Base-by-base conservation (phyloP, 306 rosid species). In the Trifolium repens region DNA sequence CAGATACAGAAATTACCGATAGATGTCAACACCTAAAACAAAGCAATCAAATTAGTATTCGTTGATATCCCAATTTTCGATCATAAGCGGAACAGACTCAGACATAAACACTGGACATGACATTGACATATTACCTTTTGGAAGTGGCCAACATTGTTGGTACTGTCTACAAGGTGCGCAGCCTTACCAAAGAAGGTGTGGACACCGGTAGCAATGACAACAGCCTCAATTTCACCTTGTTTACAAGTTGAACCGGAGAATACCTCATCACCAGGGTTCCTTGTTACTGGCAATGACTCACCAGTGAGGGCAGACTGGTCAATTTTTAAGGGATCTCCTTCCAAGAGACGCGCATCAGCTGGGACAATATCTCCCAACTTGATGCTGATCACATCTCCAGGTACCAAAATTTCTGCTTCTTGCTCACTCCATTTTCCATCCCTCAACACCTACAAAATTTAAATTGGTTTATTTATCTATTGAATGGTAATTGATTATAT, bases 141-240 rank as follows among this genome's bases (percentile, higher is more conserved):
- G 84, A 92, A 92, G 81, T 92, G 97, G 49, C 97, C 97, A 80
- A 88, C 92, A 81, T 87, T 93, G 90, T 90, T 90, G 83, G 97
- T 92, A 89, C 82, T 92, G 57, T 92, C 93, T 32, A 90, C 96
- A 77, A 92, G 91, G 74, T 90, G 96, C 59, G 96, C 97, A 42
- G 97, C 97, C 79, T 88, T 92, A 44, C 97, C 97, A 62, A 92
- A 92, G 86, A 92, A 92, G 78, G 97, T 90, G 69, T 92, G 85
- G 62, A 92, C 87, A 24, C 96, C 97, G 7, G 96, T 92, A 50
- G 97, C 97, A 11, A 92, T 90, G 16, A 92, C 96, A 75, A 92
- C 81, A 7, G 92, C 97, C 70, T 92, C 89, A 50, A 92, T 87
- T 83, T 92, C 97, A 30, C 97, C 97, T 76, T 92, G 97, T 67